Conservation (phyloP, 306 rosid species). For the Hylodesmum podocarpum region DNA sequence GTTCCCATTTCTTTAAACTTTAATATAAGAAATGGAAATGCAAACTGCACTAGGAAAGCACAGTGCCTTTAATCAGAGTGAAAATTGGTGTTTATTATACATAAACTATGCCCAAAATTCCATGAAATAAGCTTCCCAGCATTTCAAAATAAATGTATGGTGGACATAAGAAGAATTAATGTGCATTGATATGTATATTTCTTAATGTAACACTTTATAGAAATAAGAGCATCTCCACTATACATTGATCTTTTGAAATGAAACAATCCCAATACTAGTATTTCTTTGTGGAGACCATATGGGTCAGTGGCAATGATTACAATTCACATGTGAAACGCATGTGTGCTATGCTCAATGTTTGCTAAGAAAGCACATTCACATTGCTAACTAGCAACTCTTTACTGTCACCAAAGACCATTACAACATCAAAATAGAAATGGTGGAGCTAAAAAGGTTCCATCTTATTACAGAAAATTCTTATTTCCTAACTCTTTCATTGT, state of each 20-base stretch:
- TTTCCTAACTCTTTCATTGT: background rate
- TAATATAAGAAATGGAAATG: background rate
- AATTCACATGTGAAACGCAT: conserved; percentile 1
- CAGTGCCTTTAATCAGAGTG: background rate
- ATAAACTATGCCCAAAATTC: background rate
- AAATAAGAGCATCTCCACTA: conserved; percentile 22
- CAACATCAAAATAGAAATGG: conserved; percentile 2
- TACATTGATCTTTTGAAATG: background rate
- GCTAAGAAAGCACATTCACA: background rate
- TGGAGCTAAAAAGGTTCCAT: conserved; percentile 4
- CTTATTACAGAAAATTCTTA: conserved; percentile 13
- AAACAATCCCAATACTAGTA: background rate
- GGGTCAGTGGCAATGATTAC: conserved; percentile 14
- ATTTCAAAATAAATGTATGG: background rate
- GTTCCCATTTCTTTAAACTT: background rate
- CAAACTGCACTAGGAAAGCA: background rate
- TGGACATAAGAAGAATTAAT: background rate
- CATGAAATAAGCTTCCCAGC: background rate
- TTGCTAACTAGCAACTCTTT: background rate
- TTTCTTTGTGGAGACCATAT: background rate
- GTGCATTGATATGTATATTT: background rate
- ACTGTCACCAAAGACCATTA: background rate
- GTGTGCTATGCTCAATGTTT: background rate
- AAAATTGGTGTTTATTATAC: background rate
- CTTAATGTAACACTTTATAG: background rate